phyloP scores from a whole-genome alignment of 306 rosid species.

The Cicer yamashitae region DNA sequence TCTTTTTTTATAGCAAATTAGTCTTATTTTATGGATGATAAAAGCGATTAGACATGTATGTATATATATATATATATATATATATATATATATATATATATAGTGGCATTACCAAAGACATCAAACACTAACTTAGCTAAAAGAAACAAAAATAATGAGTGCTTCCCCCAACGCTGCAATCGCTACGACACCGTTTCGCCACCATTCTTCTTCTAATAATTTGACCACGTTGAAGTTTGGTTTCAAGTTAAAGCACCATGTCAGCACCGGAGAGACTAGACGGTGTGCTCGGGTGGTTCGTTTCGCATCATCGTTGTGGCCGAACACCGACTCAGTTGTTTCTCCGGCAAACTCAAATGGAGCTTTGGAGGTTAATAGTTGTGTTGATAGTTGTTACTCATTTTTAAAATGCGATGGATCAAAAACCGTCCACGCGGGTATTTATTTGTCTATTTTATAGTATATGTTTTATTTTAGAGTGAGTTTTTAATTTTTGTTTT shows the following conservation, averaged over 20 bases:
- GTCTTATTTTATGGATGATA: too few species aligned
- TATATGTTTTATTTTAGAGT: too few species aligned
- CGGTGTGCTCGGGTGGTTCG: conserved; percentile 70
- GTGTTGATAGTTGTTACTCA: conserved; percentile 45
- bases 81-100: too few species aligned
- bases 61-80: too few species aligned
- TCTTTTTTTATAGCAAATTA: too few species aligned
- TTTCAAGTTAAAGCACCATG: conserved; percentile 70
- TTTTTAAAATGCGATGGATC: conserved; percentile 78
- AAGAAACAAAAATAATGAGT: neutral
- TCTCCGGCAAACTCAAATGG: conserved; percentile 50
- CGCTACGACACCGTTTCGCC: conserved; percentile 36
- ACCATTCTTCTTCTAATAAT: conserved; percentile 46
- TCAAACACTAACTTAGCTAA: neutral
- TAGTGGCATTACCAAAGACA: neutral
- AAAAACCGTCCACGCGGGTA: conserved; percentile 80
- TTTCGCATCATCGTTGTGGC: conserved; percentile 81
- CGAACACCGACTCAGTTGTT: conserved; percentile 51
- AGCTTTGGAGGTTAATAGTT: conserved; percentile 49
- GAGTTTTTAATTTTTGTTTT: too few species aligned
- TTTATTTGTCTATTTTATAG: neutral
- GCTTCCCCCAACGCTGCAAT: conserved; percentile 35
- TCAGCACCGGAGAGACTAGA: conserved; percentile 69
- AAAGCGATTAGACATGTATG: too few species aligned
- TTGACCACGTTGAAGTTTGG: neutral